Evolutionary conservation across 2,329 filamentous ascomycete genomes (phyloP), one percentile per base, ranked within the genome.

Genomic region (Amauroascus verrucosus): DNA sequence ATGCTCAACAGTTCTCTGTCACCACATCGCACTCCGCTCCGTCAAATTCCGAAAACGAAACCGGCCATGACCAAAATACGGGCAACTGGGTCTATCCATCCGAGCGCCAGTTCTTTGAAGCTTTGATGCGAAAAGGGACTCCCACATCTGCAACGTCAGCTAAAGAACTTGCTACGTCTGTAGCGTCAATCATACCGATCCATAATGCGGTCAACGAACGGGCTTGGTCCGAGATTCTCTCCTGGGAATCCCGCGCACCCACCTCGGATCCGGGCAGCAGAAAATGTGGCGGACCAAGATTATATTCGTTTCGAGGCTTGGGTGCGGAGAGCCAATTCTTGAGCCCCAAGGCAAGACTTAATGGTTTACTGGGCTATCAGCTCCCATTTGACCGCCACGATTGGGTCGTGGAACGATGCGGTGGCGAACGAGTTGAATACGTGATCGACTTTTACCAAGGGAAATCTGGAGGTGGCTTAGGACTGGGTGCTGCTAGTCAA

Each of bases 141-240:
- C 83, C 69, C 80, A 28, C 74, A 77, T 71, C 70, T 6, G 63
- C 68, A 1, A 59, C 63, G 18, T 69, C 69, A 6, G 63, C 71
- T 2, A 65, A 66, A 2, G 71, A 73, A 54, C 60, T 75, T 13
- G 81, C 80, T 0, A 74, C 77, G 5, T 89, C 95, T 70, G 96
- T 96, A 84, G 84, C 81, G 63, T 86, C 86, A 32, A 90, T 97
- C 32, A 90, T 97, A 52, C 93, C 89, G 2, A 97, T 97, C 63
- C 93, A 98, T 73, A 98, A 98, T 67, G 93, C 93, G 43, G 93
- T 98, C 58, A 98, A 98, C 71, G 93, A 98, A 78, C 78, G 88
- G 40, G 93, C 93, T 0, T 98, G 93, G 93, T 77, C 81, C 58
- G 86, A 97, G 72, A 97, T 98, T 60, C 81, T 86, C 61, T 75